These are phyloP conservation scores for Echinochloa phyllopogon DNA, from an alignment of 176 grass and related monocot species.

Conservation along the genomic window DNA sequence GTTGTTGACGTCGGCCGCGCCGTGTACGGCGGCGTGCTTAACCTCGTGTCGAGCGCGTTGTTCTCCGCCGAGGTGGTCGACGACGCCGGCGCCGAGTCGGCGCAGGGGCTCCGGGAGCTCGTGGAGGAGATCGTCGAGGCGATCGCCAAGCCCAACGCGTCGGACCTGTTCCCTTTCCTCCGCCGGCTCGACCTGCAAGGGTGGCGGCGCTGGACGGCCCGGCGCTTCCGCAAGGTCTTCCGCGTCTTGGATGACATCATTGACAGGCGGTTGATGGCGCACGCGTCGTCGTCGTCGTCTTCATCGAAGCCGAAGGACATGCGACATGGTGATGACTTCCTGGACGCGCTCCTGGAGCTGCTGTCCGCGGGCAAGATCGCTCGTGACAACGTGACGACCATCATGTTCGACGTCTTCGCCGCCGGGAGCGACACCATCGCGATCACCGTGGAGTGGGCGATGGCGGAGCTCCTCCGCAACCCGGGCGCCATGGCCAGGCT, in stretches of 20 bases:
- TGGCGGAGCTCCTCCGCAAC: constrained; percentile 58
- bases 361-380: constrained; percentile 32
- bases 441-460: constrained; percentile 48
- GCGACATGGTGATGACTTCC: constrained; percentile 47
- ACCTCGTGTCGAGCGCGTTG: no score
- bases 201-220: no score
- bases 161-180: background rate
- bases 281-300: constrained; percentile 50
- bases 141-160: no score
- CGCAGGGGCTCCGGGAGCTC: no score
- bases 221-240: background rate
- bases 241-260: background rate
- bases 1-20: no score
- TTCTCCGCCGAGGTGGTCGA: no score
- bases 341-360: constrained; percentile 44
- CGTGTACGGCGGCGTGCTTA: no score
- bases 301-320: background rate
- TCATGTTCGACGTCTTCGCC: constrained; percentile 43
- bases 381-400: background rate
- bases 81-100: no score
- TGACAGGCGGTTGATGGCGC: background rate
- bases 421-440: constrained; percentile 45
- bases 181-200: background rate
- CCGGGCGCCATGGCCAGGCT: constrained; percentile 45
- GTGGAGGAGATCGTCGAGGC: no score